phyloP scores from a whole-genome alignment of 345 rosid genomes.

The Draba incana region DNA sequence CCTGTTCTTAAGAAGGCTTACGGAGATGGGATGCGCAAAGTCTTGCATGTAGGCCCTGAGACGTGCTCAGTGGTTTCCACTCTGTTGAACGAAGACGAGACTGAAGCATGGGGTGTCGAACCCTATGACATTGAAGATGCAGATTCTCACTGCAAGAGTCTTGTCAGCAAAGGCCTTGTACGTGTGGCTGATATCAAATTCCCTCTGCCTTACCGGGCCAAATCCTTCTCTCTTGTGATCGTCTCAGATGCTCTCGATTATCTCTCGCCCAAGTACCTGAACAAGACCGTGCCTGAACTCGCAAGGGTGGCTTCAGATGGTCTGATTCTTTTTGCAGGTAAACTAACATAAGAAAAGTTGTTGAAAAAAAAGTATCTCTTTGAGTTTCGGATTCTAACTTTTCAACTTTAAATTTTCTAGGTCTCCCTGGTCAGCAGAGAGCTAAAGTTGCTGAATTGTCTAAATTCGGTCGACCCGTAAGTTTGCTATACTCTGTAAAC shows the following conservation, averaged over 20 bases:
- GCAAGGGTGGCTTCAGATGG: constrained; percentile 89
- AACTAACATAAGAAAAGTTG: neutral
- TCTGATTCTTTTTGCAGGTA: constrained; percentile 80
- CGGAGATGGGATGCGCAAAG: constrained; percentile 90
- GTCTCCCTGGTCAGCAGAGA: constrained; percentile 79
- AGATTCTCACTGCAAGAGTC: constrained; percentile 74
- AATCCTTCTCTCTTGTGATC: constrained; percentile 90
- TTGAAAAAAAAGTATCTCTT: neutral
- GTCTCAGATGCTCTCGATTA: constrained; percentile 96
- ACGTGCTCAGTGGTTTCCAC: constrained; percentile 85
- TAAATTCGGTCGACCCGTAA: constrained; percentile 90
- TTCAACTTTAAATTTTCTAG: constrained; percentile 40
- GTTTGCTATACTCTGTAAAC: constrained; percentile 35
- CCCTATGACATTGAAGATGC: constrained; percentile 97
- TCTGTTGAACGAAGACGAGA: constrained; percentile 83
- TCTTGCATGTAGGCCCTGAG: constrained; percentile 95
- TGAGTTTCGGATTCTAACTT: constrained; percentile 7
- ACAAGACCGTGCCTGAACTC: constrained; percentile 89
- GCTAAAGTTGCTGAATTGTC: constrained; percentile 85
- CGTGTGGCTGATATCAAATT: constrained; percentile 96
- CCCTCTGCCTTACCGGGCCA: constrained; percentile 82
- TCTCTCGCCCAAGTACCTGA: constrained; percentile 88
- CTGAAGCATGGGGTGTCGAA: constrained; percentile 97
- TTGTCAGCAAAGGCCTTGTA: constrained; percentile 82
- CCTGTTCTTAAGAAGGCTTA: constrained; percentile 82